phyloP scores from a whole-genome alignment of 2,329 filamentous ascomycete genomes.

The Xylariaceae sp. region DNA sequence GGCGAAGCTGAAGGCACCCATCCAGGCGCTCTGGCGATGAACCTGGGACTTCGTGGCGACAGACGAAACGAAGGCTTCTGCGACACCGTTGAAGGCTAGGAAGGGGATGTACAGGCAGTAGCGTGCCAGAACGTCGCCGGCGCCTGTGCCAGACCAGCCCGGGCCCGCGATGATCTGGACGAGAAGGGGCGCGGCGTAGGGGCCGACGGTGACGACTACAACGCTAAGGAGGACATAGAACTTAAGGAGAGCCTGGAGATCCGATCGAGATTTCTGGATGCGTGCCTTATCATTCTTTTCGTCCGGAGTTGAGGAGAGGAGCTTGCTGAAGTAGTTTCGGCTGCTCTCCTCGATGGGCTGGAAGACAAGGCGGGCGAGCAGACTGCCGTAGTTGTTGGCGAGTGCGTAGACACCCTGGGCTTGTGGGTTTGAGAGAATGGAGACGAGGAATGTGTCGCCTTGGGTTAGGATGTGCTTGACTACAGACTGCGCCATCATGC shows the following conservation, averaged over 20 bases:
- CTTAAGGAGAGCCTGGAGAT: conserved; percentile 60
- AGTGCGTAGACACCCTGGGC: conserved; percentile 90
- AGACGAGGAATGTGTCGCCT: conserved; percentile 85
- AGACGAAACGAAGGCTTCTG: conserved; percentile 87
- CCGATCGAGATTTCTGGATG: conserved; percentile 41
- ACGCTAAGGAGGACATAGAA: conserved; percentile 71
- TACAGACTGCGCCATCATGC: conserved; percentile 78
- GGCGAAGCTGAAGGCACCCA: conserved; percentile 71
- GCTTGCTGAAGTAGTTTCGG: conserved; percentile 79
- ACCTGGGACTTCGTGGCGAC: conserved; percentile 73
- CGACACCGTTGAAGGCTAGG: conserved; percentile 83
- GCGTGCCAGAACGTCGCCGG: conserved; percentile 64
- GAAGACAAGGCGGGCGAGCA: conserved; percentile 82
- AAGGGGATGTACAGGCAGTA: conserved; percentile 95
- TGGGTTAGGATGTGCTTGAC: conserved; percentile 94
- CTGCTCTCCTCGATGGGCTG: conserved; percentile 94
- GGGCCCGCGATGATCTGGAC: conserved; percentile 71
- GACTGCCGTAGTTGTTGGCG: conserved; percentile 88
- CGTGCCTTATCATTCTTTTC: conserved; percentile 12
- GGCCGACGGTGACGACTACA: conserved; percentile 64
- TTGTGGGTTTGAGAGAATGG: conserved; percentile 65
- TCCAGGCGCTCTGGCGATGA: conserved; percentile 72
- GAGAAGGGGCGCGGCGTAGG: conserved; percentile 66
- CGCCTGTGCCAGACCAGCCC: conserved; percentile 69
- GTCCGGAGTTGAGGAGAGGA: conserved; percentile 48